phyloP scores from a whole-genome alignment of 2,329 filamentous ascomycete species.

The Coleophoma eucalyptorum region DNA sequence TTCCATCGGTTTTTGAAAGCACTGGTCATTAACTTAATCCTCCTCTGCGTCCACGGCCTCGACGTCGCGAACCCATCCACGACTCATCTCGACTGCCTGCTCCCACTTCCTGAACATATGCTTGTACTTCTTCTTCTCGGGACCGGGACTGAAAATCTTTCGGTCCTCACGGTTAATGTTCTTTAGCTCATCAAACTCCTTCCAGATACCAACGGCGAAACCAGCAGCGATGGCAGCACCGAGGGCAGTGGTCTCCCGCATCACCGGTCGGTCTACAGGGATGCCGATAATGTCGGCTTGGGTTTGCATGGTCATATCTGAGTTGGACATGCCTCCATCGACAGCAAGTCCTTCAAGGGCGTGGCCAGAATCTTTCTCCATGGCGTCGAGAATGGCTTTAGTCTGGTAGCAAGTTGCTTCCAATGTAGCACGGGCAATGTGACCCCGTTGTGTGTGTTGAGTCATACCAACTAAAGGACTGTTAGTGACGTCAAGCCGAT shows the following conservation, averaged over 20 bases:
- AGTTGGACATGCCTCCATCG: slow-evolving; percentile 71
- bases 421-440: slow-evolving; percentile 68
- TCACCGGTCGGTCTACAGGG: slow-evolving; percentile 71
- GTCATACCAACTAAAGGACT: slow-evolving; percentile 55
- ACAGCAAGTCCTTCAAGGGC: slow-evolving; percentile 61
- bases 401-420: slow-evolving; percentile 74
- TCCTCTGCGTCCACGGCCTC: not conserved
- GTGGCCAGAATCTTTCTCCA: slow-evolving; percentile 68
- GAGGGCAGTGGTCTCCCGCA: slow-evolving; percentile 81
- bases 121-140: slow-evolving; percentile 53
- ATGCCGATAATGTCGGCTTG: slow-evolving; percentile 80
- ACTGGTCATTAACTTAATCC: too few species aligned
- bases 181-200: slow-evolving; percentile 67
- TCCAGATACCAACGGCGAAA: slow-evolving; percentile 73
- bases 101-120: slow-evolving; percentile 70
- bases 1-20: too few species aligned
- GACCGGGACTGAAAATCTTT: slow-evolving; percentile 64
- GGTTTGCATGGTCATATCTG: slow-evolving; percentile 71
- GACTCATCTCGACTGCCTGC: slow-evolving; percentile 75
- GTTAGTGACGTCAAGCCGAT: not conserved
- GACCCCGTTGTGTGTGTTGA: slow-evolving; percentile 64
- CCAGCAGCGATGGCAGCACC: slow-evolving; percentile 80
- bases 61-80: slow-evolving; percentile 53
- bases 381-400: slow-evolving; percentile 68
- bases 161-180: slow-evolving; percentile 67